These are phyloP conservation scores for Euclidium syriacum DNA, from an alignment of 345 rosid genomes.

Conservation along the genomic window DNA sequence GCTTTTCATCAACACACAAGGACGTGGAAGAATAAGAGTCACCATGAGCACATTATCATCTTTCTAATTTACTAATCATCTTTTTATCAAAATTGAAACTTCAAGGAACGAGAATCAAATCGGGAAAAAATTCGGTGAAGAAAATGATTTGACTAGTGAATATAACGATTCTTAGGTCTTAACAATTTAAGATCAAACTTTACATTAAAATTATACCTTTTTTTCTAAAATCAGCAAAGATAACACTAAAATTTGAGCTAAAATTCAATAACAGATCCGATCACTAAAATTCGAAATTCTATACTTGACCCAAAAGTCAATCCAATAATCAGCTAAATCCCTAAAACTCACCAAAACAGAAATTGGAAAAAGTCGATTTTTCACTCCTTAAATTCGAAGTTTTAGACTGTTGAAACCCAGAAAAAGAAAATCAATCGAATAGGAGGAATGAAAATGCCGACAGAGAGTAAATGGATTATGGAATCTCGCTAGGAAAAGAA, in stretches of 20 bases:
- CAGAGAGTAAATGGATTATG: slow-evolving; percentile 11
- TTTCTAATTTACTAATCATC: no score
- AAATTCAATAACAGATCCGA: neutral
- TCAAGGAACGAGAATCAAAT: slow-evolving; percentile 16
- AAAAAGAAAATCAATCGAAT: neutral
- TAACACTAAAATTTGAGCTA: neutral
- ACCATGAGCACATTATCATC: slow-evolving; percentile 12
- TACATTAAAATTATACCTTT: no score
- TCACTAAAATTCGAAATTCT: no score
- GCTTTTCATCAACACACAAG: slow-evolving; percentile 24
- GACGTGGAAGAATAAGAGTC: slow-evolving; percentile 16
- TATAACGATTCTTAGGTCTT: slow-evolving; percentile 13
- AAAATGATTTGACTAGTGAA: neutral
- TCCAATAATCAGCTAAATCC: neutral
- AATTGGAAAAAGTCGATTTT: neutral
- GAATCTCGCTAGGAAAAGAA: neutral
- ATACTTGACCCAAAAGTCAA: no score
- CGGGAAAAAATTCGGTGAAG: neutral
- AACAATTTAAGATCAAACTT: neutral
- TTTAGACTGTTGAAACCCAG: neutral
- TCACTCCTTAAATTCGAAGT: neutral
- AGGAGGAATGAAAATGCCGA: slow-evolving; percentile 4
- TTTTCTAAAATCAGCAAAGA: slow-evolving; percentile 2
- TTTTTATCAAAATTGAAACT: neutral
- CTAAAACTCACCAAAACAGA: neutral